Evolutionary conservation across 345 rosid species (phyloP), one percentile per base, ranked within the genome.

Genomic region (Eucalyptus guilfoylei): DNA sequence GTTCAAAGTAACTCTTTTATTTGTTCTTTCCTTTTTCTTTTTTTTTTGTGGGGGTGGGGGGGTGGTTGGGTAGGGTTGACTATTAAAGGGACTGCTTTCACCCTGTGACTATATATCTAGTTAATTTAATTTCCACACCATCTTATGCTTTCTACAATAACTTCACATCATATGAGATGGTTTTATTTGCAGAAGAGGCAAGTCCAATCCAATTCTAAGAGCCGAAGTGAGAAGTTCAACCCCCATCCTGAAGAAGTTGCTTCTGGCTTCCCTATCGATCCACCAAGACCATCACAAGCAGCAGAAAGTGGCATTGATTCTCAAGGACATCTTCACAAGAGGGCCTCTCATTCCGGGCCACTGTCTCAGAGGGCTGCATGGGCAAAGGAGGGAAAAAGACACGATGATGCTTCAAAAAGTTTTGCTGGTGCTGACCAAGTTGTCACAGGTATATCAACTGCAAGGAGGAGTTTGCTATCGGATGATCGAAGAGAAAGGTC

Each of bases 231-330:
- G 96, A 98, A 94, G 93, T 98, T 98, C 90, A 96, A 98, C 92
- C 98, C 99, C 89, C 96, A 97, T 94, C 98, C 94, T 48, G 99
- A 96, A 93, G 99, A 98, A 89, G 98, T 93, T 90, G 99, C 99
- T 72, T 98, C 99, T 50, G 99, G 99, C 86, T 98, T 98, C 92
- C 99, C 99, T 16, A 95, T 98, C 10, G 99, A 98, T 89, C 99
- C 99, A 42, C 99, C 99, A 85, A 95, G 98, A 91, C 92, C 95
- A 86, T 95, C 99, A 58, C 99, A 97, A 88, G 96, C 92, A 44
- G 89, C 90, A 86, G 99, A 97, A 88, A 90, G 95, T 88, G 93
- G 90, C 91, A 90, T 91, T 55, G 97, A 94, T 88, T 88, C 95
- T 86, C 96, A 91, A 55, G 97, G 95, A 32, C 94, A 94, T 90